Conservation (phyloP, 2,329 filamentous ascomycete species). For the Aspergillus sp. region DNA sequence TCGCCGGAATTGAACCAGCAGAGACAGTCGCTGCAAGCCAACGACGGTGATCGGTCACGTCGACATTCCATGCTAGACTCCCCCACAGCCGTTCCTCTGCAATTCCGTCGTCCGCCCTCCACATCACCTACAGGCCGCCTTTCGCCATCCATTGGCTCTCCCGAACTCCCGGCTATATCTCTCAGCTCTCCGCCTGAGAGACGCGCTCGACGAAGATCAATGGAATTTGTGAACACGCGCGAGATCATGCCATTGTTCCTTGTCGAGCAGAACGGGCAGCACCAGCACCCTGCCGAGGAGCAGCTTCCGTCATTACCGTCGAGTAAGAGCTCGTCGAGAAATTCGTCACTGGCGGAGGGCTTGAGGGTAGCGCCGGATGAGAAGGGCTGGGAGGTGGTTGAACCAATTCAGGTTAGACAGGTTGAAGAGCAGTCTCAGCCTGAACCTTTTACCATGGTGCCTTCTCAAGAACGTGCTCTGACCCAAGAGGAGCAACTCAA, state of each 20-base stretch:
- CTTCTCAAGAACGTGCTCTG: too few species aligned
- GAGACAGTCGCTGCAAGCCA: not conserved
- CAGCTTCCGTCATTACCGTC: slow-evolving; percentile 38
- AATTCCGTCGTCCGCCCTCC: slow-evolving; percentile 46
- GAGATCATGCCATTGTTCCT: slow-evolving; percentile 80
- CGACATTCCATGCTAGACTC: slow-evolving; percentile 33
- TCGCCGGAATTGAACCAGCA: slow-evolving; percentile 18
- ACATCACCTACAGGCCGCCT: slow-evolving; percentile 39
- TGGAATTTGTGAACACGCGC: slow-evolving; percentile 48
- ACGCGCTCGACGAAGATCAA: slow-evolving; percentile 44
- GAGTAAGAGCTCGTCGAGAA: slow-evolving; percentile 2
- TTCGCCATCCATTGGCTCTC: slow-evolving; percentile 34
- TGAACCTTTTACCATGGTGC: too few species aligned
- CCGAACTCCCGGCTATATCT: slow-evolving; percentile 27
- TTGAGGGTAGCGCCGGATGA: too few species aligned
- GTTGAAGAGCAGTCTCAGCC: too few species aligned
- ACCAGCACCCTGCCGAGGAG: slow-evolving; percentile 34
- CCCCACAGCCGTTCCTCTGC: slow-evolving; percentile 51
- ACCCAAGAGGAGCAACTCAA: too few species aligned
- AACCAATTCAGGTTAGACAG: too few species aligned
- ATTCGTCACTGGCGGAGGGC: slow-evolving; percentile 21
- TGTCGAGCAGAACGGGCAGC: slow-evolving; percentile 56
- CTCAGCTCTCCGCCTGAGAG: slow-evolving; percentile 38
- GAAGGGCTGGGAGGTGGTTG: too few species aligned
- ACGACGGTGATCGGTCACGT: slow-evolving; percentile 13